A percentile compares a stretch with the other conserved stretches of the same genome.
Evolutionary conservation across 2,329 filamentous ascomycete species (phyloP).

Genomic region (Leptographium radiaticola): DNA sequence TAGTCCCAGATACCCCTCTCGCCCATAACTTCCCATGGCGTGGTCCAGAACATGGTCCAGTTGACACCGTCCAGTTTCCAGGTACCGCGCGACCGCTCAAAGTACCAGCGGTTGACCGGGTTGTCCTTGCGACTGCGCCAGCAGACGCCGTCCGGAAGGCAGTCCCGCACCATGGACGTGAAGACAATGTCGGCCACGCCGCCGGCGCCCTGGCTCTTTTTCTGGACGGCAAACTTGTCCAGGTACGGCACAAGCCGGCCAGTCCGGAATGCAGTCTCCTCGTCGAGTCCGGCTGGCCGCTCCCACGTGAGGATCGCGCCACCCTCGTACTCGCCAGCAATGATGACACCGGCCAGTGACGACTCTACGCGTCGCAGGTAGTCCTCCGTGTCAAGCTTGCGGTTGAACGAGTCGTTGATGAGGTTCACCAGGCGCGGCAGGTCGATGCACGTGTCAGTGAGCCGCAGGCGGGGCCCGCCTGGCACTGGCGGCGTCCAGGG

Average conservation of each 20-base stretch:
- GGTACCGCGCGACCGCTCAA: slow-evolving; percentile 74
- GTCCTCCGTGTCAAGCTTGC: slow-evolving; percentile 69
- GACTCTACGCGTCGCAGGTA: slow-evolving; percentile 72
- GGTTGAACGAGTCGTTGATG: slow-evolving; percentile 86
- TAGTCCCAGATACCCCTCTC: slow-evolving; percentile 51
- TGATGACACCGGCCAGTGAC: slow-evolving; percentile 79
- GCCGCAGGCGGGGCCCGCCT: slow-evolving; percentile 46
- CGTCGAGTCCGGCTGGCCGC: slow-evolving; percentile 41
- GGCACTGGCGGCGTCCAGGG: slow-evolving; percentile 57
- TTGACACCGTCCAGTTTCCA: slow-evolving; percentile 70
- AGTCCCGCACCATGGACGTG: slow-evolving; percentile 83
- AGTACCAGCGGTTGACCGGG: slow-evolving; percentile 99
- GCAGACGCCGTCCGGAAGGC: slow-evolving; percentile 79
- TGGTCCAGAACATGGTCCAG: slow-evolving; percentile 99
- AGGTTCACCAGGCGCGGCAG: slow-evolving; percentile 69
- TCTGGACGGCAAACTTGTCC: slow-evolving; percentile 93
- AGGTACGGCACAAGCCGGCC: slow-evolving; percentile 76
- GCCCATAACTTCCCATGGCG: slow-evolving; percentile 45
- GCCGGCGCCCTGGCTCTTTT: slow-evolving; percentile 74
- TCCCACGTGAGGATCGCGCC: slow-evolving; percentile 95
- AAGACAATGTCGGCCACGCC: slow-evolving; percentile 95
- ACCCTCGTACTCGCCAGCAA: slow-evolving; percentile 93
- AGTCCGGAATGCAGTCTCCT: slow-evolving; percentile 39
- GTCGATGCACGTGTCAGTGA: slow-evolving; percentile 74
- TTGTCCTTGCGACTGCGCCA: slow-evolving; percentile 87